These are phyloP conservation scores for Angophora floribunda DNA, from an alignment of 345 rosid species.

Conservation along the genomic window DNA sequence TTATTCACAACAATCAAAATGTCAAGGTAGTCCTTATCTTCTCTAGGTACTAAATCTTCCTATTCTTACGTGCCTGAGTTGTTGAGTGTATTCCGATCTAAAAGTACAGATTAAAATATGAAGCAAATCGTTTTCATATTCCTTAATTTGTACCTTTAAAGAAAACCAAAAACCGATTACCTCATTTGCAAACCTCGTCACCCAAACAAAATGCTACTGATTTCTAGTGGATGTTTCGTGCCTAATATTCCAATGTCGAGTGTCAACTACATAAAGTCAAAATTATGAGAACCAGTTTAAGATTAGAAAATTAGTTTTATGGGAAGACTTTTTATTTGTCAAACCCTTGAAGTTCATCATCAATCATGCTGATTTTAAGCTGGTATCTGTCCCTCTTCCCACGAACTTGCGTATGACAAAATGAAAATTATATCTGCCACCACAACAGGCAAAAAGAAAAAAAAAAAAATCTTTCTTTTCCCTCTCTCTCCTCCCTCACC, in stretches of 20 bases:
- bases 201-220: background rate
- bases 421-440: background rate
- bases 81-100: background rate
- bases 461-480: background rate
- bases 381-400: background rate
- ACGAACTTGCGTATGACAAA: background rate
- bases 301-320: background rate
- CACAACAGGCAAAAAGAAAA: background rate
- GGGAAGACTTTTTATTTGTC: background rate
- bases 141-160: background rate
- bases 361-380: background rate
- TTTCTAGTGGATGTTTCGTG: background rate
- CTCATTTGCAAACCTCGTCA: background rate
- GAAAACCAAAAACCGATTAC: background rate
- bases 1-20: background rate
- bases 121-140: background rate
- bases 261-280: background rate
- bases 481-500: background rate
- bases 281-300: background rate
- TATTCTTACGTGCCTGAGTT: background rate
- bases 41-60: background rate
- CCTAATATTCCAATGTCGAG: background rate
- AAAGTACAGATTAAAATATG: background rate
- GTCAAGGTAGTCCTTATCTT: too few relatives aligned
- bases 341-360: background rate